phyloP scores from a whole-genome alignment of 495 filamentous ascomycete genomes.

The Pseudomonodictys pantanalensis region DNA sequence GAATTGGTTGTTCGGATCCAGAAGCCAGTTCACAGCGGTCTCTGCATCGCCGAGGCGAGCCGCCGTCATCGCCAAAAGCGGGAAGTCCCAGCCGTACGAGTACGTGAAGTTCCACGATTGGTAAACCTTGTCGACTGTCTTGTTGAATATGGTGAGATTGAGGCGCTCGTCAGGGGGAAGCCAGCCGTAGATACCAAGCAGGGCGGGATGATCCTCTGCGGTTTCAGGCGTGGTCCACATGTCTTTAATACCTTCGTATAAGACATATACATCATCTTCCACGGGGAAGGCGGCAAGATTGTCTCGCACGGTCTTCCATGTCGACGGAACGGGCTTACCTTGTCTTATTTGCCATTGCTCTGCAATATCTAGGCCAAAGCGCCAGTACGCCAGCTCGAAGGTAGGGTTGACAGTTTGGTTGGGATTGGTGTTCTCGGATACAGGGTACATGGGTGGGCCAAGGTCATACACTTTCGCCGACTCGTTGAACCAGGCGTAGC shows the following conservation, averaged over 20 bases:
- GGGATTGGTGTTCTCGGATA: constrained; percentile 51
- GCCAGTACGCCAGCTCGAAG: constrained; percentile 55
- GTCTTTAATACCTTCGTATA: constrained; percentile 51
- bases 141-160: constrained; percentile 43
- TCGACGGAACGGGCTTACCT: constrained; percentile 36
- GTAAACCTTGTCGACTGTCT: constrained; percentile 47
- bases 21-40: constrained; percentile 49
- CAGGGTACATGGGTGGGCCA: constrained; percentile 54
- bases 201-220: constrained; percentile 51
- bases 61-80: constrained; percentile 53
- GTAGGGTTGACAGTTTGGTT: constrained; percentile 52
- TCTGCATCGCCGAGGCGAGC: constrained; percentile 47
- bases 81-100: constrained; percentile 55
- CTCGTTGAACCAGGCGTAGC: constrained; percentile 49
- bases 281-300: constrained; percentile 49
- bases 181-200: constrained; percentile 49
- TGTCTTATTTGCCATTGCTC: constrained; percentile 37
- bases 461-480: constrained; percentile 48
- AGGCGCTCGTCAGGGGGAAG: constrained; percentile 47
- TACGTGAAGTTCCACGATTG: constrained; percentile 49
- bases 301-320: constrained; percentile 46
- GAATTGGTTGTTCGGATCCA: constrained; percentile 49
- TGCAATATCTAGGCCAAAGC: constrained; percentile 48
- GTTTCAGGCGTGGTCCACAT: constrained; percentile 50
- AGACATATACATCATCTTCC: constrained; percentile 45